phyloP scores from a whole-genome alignment of 2,329 filamentous ascomycete genomes.

The Alternaria infectoria region DNA sequence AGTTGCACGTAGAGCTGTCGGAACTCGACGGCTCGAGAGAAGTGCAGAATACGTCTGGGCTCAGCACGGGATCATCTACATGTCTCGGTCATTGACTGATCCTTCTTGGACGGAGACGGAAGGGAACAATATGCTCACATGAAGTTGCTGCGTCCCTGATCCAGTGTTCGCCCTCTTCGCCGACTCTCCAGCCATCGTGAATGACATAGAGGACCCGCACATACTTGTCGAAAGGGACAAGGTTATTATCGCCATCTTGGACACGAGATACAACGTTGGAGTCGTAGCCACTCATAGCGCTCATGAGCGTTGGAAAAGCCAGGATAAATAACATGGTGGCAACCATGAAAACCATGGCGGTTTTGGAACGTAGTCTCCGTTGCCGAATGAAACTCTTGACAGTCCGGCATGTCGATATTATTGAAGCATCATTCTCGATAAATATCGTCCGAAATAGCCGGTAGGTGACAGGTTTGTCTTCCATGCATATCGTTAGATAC shows the following conservation, averaged over 20 bases:
- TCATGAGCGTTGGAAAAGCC: neutral
- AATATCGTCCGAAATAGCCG: neutral
- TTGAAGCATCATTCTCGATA: neutral
- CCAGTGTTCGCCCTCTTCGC: neutral
- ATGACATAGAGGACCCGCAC: neutral
- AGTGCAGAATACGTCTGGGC: rapidly evolving
- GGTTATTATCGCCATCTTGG: neutral
- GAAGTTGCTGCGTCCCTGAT: rapidly evolving
- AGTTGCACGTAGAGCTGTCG: neutral
- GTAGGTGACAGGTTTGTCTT: neutral
- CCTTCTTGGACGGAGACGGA: neutral
- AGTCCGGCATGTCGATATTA: neutral
- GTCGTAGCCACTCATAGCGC: neutral
- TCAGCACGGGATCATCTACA: neutral
- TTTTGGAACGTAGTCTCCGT: neutral
- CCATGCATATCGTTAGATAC: neutral
- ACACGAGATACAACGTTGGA: neutral
- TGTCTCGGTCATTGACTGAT: neutral
- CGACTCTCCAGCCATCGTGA: neutral
- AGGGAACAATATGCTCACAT: neutral
- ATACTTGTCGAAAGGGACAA: neutral
- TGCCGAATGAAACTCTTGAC: neutral
- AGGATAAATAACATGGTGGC: neutral
- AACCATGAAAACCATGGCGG: neutral
- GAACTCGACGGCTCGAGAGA: neutral